Percentiles rank a stretch among this genome's conserved stretches.
These are phyloP conservation scores for Geranomyces michiganensis DNA, from an alignment of 192 early-diverging fungal genomes.

Conservation along the genomic window DNA sequence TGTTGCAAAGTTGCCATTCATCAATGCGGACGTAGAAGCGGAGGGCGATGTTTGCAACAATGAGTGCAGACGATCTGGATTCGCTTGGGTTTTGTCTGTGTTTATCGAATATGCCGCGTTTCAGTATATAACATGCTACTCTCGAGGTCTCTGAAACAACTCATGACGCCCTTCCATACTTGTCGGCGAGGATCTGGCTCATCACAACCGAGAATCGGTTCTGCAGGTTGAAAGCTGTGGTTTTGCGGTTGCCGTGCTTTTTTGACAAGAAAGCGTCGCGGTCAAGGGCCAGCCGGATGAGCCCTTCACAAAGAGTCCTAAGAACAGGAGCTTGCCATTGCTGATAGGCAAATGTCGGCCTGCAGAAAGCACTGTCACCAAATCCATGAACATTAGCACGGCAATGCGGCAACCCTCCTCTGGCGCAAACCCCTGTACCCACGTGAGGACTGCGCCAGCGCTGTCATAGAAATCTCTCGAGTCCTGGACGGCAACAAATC, in stretches of 20 bases:
- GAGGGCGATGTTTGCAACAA: slow-evolving; percentile 29
- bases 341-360: not conserved
- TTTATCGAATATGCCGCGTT: too few species aligned
- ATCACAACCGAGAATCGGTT: slow-evolving; percentile 29
- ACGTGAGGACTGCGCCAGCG: slow-evolving; percentile 28
- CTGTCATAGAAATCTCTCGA: slow-evolving; percentile 28
- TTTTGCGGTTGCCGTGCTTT: slow-evolving; percentile 17
- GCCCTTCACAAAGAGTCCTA: slow-evolving; percentile 19
- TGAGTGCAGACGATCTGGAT: slow-evolving; percentile 18
- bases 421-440: not conserved
- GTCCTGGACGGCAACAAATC: slow-evolving; percentile 15
- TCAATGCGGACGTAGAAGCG: slow-evolving; percentile 29
- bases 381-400: not conserved
- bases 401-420: not conserved
- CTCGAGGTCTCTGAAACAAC: too few species aligned
- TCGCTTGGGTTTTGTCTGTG: not conserved
- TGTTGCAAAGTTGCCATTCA: slow-evolving; percentile 30
- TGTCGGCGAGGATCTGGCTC: slow-evolving; percentile 24
- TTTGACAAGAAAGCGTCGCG: slow-evolving; percentile 28
- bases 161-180: not conserved
- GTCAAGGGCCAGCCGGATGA: slow-evolving; percentile 25
- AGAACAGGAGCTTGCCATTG: slow-evolving; percentile 25
- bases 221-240: slow-evolving; percentile 20
- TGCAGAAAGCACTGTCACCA: not conserved
- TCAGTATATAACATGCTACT: too few species aligned